Evolutionary conservation across 495 filamentous ascomycete species (phyloP).

Genomic region (Trichodelitschia bisporula): DNA sequence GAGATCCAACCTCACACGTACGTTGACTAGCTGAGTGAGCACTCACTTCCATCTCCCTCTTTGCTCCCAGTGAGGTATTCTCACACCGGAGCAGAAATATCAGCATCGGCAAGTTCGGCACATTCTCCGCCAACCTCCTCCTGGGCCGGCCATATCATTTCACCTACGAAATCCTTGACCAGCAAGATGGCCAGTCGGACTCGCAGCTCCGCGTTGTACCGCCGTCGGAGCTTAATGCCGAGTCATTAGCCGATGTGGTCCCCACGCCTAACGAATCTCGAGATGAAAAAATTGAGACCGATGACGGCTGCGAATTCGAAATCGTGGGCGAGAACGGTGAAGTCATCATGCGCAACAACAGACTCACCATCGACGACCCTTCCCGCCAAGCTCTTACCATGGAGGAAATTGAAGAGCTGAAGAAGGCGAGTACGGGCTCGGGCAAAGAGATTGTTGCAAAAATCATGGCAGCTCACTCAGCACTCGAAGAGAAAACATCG

Average conservation of each 20-base stretch:
- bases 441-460: conserved; percentile 77
- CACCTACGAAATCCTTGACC: conserved; percentile 70
- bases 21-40: conserved; percentile 17
- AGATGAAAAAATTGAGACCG: conserved; percentile 21
- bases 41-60: no score
- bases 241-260: conserved; percentile 34
- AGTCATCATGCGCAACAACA: conserved; percentile 52
- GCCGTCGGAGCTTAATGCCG: conserved; percentile 56
- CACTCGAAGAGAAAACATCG: conserved; percentile 76
- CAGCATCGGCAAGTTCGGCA: conserved; percentile 71
- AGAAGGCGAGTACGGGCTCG: conserved; percentile 47
- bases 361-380: conserved; percentile 53
- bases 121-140: conserved; percentile 63
- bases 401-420: conserved; percentile 78
- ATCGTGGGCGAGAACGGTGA: conserved; percentile 26
- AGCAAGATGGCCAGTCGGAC: conserved; percentile 25
- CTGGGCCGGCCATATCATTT: conserved; percentile 73
- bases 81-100: conserved; percentile 30
- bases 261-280: conserved; percentile 20
- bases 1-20: conserved; percentile 58
- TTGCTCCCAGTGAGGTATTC: no score
- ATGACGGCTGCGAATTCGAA: conserved; percentile 24
- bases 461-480: conserved; percentile 60
- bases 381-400: conserved; percentile 59
- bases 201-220: conserved; percentile 54